Percentiles rank a stretch among this genome's conserved stretches.
Evolutionary conservation across 352 stramenopile genomes (phyloP).

Genomic region (Phytophthora tentaculata): DNA sequence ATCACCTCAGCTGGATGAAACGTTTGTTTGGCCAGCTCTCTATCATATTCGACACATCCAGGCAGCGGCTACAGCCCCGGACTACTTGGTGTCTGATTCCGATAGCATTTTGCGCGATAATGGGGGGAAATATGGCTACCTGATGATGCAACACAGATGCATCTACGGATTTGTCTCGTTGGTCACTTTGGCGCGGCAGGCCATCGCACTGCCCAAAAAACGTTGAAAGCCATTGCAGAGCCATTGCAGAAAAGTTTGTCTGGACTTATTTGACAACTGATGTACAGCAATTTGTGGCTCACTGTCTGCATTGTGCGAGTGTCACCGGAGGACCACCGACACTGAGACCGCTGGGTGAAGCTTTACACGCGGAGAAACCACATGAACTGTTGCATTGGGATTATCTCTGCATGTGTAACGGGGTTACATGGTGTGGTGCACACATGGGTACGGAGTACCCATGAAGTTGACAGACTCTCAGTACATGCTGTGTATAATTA

Average conservation of each 20-base stretch:
- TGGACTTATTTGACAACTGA: background rate
- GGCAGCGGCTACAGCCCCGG: too few relatives aligned
- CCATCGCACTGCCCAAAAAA: too few relatives aligned
- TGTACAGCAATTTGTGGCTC: background rate
- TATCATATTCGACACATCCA: background rate
- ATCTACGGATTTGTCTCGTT: conserved; percentile 1
- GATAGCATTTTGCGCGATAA: background rate
- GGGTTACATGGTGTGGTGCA: too few relatives aligned
- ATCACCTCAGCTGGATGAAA: conserved; percentile 4
- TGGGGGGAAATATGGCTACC: background rate
- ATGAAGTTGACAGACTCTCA: too few relatives aligned
- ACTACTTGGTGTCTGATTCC: too few relatives aligned
- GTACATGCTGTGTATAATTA: too few relatives aligned
- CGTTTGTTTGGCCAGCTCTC: conserved; percentile 11
- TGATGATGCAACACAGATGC: background rate
- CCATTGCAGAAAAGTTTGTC: background rate
- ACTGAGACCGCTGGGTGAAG: background rate
- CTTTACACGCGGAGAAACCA: background rate
- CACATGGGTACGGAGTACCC: too few relatives aligned
- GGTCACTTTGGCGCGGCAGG: conserved; percentile 3
- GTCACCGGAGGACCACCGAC: background rate
- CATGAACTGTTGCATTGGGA: conserved; percentile 1
- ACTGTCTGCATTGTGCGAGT: conserved; percentile 5
- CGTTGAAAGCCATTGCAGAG: too few relatives aligned
- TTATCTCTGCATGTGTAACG: background rate